Percentiles rank a stretch among this genome's conserved stretches.
Evolutionary conservation across 768 basidiomycete species (phyloP).

Genomic region (Tricholoma bakamatsutake): DNA sequence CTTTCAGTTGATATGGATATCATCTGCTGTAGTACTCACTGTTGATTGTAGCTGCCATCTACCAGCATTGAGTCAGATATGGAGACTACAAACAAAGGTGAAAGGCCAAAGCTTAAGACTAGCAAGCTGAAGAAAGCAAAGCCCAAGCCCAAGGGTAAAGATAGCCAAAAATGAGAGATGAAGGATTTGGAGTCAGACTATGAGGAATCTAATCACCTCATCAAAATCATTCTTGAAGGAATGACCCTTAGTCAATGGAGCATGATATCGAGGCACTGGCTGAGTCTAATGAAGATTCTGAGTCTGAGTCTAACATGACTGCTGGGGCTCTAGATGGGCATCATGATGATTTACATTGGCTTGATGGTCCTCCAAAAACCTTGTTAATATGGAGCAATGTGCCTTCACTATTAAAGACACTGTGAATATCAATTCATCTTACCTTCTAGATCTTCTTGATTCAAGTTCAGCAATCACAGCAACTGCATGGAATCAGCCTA

Average conservation of each 20-base stretch:
- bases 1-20: too few species aligned
- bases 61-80: not conserved
- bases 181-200: not conserved
- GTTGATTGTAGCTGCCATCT: too few species aligned
- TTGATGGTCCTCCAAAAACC: not conserved
- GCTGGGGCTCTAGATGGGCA: not conserved
- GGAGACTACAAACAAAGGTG: not conserved
- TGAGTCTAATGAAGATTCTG: too few species aligned
- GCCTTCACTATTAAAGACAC: not conserved
- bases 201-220: not conserved
- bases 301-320: not conserved
- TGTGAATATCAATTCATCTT: not conserved
- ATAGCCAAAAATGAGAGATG: not conserved
- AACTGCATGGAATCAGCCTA: too few species aligned
- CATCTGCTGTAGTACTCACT: too few species aligned
- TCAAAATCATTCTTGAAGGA: not conserved
- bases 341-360: not conserved
- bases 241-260: not conserved
- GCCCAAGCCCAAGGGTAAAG: not conserved
- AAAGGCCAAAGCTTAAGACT: not conserved
- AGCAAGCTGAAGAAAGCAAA: not conserved
- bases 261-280: not conserved
- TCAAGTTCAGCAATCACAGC: not conserved
- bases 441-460: not conserved
- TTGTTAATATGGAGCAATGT: not conserved